Evolutionary conservation across 2,329 filamentous ascomycete genomes (phyloP).

Genomic region (Alternaria arborescens): DNA sequence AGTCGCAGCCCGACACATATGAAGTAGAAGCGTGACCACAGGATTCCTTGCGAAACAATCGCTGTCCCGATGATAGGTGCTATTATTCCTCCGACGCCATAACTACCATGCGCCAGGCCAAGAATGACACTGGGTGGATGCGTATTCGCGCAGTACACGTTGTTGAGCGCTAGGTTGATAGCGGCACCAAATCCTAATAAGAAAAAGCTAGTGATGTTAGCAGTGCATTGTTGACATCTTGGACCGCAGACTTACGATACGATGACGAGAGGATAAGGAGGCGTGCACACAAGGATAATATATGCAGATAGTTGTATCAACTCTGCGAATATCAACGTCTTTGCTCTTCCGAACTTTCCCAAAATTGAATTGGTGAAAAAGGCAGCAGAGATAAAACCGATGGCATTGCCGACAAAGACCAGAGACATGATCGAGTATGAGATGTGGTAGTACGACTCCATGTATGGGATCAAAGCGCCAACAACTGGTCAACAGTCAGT

Average conservation of each 20-base stretch:
- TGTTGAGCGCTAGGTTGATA: slow-evolving; percentile 63
- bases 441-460: slow-evolving; percentile 78
- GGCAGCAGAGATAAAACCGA: slow-evolving; percentile 79
- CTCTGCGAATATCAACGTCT: slow-evolving; percentile 68
- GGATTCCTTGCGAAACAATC: slow-evolving; percentile 67
- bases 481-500: slow-evolving; percentile 56
- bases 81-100: slow-evolving; percentile 60
- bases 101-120: slow-evolving; percentile 72
- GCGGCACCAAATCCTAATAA: slow-evolving; percentile 66
- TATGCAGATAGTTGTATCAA: slow-evolving; percentile 67
- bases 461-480: slow-evolving; percentile 81
- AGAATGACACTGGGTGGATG: slow-evolving; percentile 61
- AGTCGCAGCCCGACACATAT: slow-evolving; percentile 68
- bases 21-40: slow-evolving; percentile 78
- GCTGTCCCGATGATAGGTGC: slow-evolving; percentile 79
- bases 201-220: slow-evolving; percentile 64
- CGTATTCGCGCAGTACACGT: slow-evolving; percentile 65
- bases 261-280: slow-evolving; percentile 75
- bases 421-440: slow-evolving; percentile 81
- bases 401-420: slow-evolving; percentile 80
- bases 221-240: too few relatives aligned
- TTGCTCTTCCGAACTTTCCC: slow-evolving; percentile 70
- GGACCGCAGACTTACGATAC: slow-evolving; percentile 49
- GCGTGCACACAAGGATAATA: slow-evolving; percentile 70
- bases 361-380: slow-evolving; percentile 72